These are phyloP conservation scores for Acephala macrosclerotiorum DNA, from an alignment of 2,329 filamentous ascomycete genomes.

Conservation along the genomic window DNA sequence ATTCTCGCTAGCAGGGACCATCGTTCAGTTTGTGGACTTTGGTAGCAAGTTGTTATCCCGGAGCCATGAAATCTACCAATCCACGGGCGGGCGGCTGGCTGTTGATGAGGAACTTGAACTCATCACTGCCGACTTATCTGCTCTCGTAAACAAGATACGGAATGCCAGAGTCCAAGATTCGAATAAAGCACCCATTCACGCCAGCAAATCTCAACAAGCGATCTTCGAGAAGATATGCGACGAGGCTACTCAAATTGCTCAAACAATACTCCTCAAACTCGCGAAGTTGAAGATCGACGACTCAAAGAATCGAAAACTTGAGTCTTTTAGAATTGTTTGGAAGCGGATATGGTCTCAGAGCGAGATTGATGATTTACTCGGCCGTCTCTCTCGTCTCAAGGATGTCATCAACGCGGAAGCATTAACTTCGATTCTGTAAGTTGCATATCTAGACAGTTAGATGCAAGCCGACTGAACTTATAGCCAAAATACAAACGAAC, in stretches of 20 bases:
- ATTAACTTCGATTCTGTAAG: too few relatives aligned
- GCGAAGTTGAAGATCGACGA: conserved; percentile 2
- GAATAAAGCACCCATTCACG: background rate
- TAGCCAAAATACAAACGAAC: too few relatives aligned
- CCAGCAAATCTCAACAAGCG: background rate
- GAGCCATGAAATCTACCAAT: conserved; percentile 26
- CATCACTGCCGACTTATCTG: conserved; percentile 1
- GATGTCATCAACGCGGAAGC: background rate
- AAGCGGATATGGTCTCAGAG: background rate
- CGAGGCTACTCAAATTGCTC: conserved; percentile 2
- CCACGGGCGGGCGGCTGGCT: conserved; percentile 10
- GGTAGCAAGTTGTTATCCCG: conserved; percentile 24
- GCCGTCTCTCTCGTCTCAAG: conserved; percentile 5
- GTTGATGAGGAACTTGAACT: conserved; percentile 3
- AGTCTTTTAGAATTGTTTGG: conserved; percentile 6
- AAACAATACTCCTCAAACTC: conserved; percentile 5
- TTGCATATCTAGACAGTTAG: too few relatives aligned
- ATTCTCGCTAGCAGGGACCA: too few relatives aligned
- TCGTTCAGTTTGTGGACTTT: conserved; percentile 31
- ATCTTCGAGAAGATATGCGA: background rate
- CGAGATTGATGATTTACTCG: conserved; percentile 1
- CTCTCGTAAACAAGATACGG: conserved; percentile 7
- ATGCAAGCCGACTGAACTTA: too few relatives aligned
- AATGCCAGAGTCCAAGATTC: conserved; percentile 1
- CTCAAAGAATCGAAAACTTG: conserved; percentile 1